Percentiles rank a stretch among this genome's conserved stretches.
These are phyloP conservation scores for Calocybe gangraenosa DNA, from an alignment of 768 basidiomycete genomes.

Conservation along the genomic window DNA sequence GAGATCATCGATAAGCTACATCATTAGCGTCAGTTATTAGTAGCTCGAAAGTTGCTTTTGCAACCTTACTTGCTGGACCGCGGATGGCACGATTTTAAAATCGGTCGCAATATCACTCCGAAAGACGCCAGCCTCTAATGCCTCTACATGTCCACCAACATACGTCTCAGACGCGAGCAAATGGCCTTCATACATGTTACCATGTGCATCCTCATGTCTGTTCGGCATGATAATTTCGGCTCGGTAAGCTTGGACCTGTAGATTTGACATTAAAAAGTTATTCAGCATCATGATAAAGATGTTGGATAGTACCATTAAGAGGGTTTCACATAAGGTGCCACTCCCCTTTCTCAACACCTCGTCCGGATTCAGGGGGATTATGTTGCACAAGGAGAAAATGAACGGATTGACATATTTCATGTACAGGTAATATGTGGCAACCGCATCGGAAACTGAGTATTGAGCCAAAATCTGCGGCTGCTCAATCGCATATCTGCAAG, in stretches of 20 bases:
- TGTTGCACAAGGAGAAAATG: constrained; percentile 98
- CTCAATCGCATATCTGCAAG: constrained; percentile 84
- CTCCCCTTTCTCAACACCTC: constrained; percentile 95
- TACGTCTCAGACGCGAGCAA: constrained; percentile 97
- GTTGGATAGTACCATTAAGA: constrained; percentile 80
- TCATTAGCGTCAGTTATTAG: constrained; percentile 8
- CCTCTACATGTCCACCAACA: constrained; percentile 98
- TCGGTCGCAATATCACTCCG: constrained; percentile 92
- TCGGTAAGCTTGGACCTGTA: constrained; percentile 91
- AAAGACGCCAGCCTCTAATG: constrained; percentile 97
- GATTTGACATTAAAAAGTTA: constrained; percentile 2
- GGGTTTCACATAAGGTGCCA: constrained; percentile 95
- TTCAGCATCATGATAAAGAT: neutral
- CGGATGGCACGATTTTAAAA: constrained; percentile 90
- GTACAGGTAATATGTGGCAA: constrained; percentile 99
- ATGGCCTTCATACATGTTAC: constrained; percentile 94
- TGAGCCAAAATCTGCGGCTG: constrained; percentile 93
- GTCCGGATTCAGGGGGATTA: constrained; percentile 94
- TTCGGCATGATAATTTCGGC: constrained; percentile 97
- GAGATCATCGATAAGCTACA: constrained; percentile 87
- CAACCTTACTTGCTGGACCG: constrained; percentile 70
- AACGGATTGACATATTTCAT: constrained; percentile 99
- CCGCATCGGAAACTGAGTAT: constrained; percentile 99
- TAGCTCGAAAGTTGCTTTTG: neutral
- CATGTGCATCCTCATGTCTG: constrained; percentile 87